Evolutionary conservation across 192 early-diverging fungal species (phyloP).

Genomic region (Jimgerdemannia lactiflua): DNA sequence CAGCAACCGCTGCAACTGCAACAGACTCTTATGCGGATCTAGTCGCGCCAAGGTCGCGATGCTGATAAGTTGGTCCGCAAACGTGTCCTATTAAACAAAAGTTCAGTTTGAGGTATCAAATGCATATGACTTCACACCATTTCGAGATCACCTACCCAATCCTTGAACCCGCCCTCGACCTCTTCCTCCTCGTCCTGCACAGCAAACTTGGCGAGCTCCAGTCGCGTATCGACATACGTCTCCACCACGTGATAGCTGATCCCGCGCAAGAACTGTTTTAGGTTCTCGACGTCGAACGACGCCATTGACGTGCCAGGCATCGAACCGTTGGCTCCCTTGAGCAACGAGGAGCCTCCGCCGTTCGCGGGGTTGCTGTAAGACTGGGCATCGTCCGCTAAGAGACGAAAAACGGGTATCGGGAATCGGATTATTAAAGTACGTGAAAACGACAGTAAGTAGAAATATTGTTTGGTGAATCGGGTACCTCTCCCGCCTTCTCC

Average conservation of each 20-base stretch:
- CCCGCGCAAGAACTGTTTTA: constrained; percentile 44
- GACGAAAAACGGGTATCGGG: neutral
- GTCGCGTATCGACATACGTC: constrained; percentile 57
- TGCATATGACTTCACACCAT: neutral
- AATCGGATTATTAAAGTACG: neutral
- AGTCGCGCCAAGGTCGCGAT: constrained; percentile 64
- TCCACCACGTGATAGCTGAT: constrained; percentile 55
- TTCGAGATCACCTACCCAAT: constrained; percentile 37
- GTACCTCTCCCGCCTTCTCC: constrained; percentile 6
- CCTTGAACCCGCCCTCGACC: constrained; percentile 44
- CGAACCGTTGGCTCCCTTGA: neutral
- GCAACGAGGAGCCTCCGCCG: no score
- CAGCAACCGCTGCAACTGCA: constrained; percentile 45
- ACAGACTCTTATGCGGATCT: constrained; percentile 46
- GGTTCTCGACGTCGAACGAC: constrained; percentile 11
- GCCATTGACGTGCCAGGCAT: neutral
- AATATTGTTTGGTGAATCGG: neutral
- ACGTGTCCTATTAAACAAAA: constrained; percentile 46
- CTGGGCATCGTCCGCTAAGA: neutral
- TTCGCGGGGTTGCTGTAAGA: neutral
- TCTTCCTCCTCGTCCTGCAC: constrained; percentile 48
- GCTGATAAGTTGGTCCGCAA: constrained; percentile 68
- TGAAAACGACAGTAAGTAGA: neutral
- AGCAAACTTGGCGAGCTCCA: constrained; percentile 51
- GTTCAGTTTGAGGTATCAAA: neutral